These are phyloP conservation scores for Carex scoparia DNA, from an alignment of 176 grass and related monocot genomes.

Conservation along the genomic window DNA sequence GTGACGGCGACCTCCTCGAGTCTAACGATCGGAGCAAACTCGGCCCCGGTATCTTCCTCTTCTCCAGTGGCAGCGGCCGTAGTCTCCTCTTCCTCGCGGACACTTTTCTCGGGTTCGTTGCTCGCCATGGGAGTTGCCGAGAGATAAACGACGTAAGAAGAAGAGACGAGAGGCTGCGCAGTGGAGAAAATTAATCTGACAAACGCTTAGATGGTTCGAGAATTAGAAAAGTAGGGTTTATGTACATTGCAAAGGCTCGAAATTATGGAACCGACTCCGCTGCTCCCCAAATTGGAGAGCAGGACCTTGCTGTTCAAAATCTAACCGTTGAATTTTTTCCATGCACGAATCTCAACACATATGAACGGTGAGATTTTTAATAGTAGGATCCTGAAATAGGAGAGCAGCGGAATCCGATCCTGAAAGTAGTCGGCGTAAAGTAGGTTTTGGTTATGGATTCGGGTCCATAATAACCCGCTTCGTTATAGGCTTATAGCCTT, in stretches of 20 bases:
- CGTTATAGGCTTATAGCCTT: no score
- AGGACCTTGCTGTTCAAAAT: no score
- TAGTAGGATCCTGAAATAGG: no score
- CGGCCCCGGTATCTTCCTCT: slow-evolving; percentile 83
- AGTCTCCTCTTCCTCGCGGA: slow-evolving; percentile 39
- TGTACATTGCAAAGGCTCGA: neutral
- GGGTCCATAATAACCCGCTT: neutral
- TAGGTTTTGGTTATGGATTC: neutral
- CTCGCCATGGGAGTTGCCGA: neutral
- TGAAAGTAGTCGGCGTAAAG: neutral
- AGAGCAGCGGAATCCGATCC: no score
- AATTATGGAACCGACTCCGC: no score
- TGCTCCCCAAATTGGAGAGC: no score
- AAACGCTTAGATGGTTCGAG: neutral
- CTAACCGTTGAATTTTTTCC: no score
- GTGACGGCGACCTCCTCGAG: slow-evolving; percentile 79
- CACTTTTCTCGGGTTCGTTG: slow-evolving; percentile 46
- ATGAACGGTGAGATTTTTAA: no score
- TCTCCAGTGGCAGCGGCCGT: slow-evolving; percentile 45
- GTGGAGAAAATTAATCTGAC: slow-evolving; percentile 1
- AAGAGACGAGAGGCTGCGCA: slow-evolving; percentile 26
- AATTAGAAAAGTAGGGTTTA: slow-evolving; percentile 27
- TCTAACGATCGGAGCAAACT: slow-evolving; percentile 73
- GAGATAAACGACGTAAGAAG: neutral
- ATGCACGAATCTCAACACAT: no score